Base-by-base conservation (phyloP, 108 stramenopile genomes). In the Cyclostephanos invisitatus region DNA sequence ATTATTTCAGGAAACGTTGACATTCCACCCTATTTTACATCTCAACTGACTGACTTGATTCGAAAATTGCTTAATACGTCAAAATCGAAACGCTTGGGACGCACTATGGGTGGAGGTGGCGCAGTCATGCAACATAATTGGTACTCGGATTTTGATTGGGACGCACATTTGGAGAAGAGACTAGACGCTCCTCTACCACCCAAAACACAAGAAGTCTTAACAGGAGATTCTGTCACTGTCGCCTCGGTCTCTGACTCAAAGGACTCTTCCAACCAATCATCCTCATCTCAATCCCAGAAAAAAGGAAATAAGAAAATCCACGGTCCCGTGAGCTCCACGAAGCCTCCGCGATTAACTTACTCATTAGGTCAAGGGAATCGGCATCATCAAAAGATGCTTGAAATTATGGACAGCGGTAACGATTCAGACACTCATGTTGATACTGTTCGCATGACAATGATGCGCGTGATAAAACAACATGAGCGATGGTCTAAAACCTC, bases 41-140 rank as follows among this genome's bases (percentile, higher is more conserved):
- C 79, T 54, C 53, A 42, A 2, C 72, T 90, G 1, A 62, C 78
- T 25, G 90, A 91, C 70, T 77, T 93, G 62, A 78, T 91, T 29
- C 78, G 70, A 38, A 88, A 86, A 75, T 78, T 93, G 25, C 80
- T 93, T 36, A 91, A 86, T 58, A 76, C 79, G 46, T 81, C 83
- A 38, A 87, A 89, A 75, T 83, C 73, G 48, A 93, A 93, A 65
- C 73, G 92, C 7, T 67, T 93, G 8, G 92, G 92, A 5, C 88
- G 87, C 75, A 90, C 89, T 14, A 83, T 86, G 67, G 92, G 90
- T 47, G 90, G 92, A 10, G 84, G 83, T 2, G 90, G 76, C n/a
- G 89, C 86, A 29, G 87, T 93, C n/a, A 89, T 90, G 83, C 88
- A 90, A 64, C 92, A 93, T 76, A 80, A 84, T 40, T 93, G 89